Evolutionary conservation across 108 stramenopile genomes (phyloP).

Genomic region (Conticribra guillardii): DNA sequence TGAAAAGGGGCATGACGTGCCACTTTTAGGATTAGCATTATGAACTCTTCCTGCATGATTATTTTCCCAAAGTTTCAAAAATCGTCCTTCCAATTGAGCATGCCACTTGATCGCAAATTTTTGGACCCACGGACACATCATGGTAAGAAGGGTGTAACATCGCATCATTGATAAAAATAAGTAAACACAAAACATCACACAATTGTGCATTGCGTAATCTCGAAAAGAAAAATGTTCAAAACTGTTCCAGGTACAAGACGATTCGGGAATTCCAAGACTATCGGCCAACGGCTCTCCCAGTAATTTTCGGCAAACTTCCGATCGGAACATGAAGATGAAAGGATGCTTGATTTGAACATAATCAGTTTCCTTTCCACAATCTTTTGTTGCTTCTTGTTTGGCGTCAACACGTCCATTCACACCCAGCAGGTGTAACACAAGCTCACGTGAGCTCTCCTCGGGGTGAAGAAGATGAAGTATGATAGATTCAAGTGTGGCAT

Average conservation of each 20-base stretch:
- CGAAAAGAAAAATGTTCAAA: not conserved
- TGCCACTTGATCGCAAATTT: slow-evolving; percentile 48
- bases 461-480: slow-evolving; percentile 59
- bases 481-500: slow-evolving; percentile 51
- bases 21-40: slow-evolving; percentile 14
- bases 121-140: slow-evolving; percentile 39
- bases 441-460: slow-evolving; percentile 61
- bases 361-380: too few relatives aligned
- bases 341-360: too few relatives aligned
- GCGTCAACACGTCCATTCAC: slow-evolving; percentile 24
- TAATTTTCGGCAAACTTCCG: slow-evolving; percentile 65
- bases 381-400: not conserved
- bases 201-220: slow-evolving; percentile 17
- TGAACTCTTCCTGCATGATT: slow-evolving; percentile 52
- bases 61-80: slow-evolving; percentile 54
- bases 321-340: slow-evolving; percentile 58
- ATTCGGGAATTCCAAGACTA: slow-evolving; percentile 59
- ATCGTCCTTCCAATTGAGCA: slow-evolving; percentile 20
- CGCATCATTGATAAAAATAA: slow-evolving; percentile 50
- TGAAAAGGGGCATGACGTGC: not conserved
- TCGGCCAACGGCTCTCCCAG: slow-evolving; percentile 77
- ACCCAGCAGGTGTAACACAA: slow-evolving; percentile 70
- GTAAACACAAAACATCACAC: slow-evolving; percentile 16
- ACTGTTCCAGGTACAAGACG: slow-evolving; percentile 26
- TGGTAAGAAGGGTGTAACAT: slow-evolving; percentile 51